Conservation (phyloP, 1,139 yeast genomes). For the Debaryomyces coudertii region DNA sequence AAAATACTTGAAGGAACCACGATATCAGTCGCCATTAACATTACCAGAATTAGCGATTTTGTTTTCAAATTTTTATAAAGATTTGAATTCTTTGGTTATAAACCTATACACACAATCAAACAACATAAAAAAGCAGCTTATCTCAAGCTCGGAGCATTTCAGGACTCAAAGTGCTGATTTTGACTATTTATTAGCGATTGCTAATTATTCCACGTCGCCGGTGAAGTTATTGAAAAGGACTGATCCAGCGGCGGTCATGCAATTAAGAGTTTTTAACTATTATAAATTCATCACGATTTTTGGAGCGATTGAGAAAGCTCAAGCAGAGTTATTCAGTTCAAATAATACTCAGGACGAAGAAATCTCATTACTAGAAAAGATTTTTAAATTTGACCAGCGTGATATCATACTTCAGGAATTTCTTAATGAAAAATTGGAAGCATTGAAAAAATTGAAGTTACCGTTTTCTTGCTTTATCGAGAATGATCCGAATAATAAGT, state of each 20-base stretch:
- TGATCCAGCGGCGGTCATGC: constrained; percentile 41
- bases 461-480: constrained; percentile 38
- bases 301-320: constrained; percentile 41
- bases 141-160: constrained; percentile 34
- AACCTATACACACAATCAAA: constrained; percentile 44
- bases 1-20: constrained; percentile 46
- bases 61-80: constrained; percentile 40
- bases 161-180: constrained; percentile 34
- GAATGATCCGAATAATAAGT: constrained; percentile 19
- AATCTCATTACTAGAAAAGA: constrained; percentile 39
- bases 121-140: constrained; percentile 41
- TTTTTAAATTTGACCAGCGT: constrained; percentile 43
- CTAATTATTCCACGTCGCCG: constrained; percentile 44
- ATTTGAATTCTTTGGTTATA: constrained; percentile 39
- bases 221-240: constrained; percentile 41
- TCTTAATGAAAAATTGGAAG: constrained; percentile 37
- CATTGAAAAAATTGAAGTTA: constrained; percentile 29
- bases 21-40: constrained; percentile 46
- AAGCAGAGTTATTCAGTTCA: constrained; percentile 33
- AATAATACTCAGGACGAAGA: constrained; percentile 31
- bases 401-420: constrained; percentile 43
- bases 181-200: constrained; percentile 50
- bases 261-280: constrained; percentile 45
- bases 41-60: constrained; percentile 37
- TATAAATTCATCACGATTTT: constrained; percentile 42